A percentile compares a stretch with the other conserved stretches of the same genome.
Evolutionary conservation across 805 yeast genomes (phyloP).

Genomic region (Wickerhamomyces canadensis): DNA sequence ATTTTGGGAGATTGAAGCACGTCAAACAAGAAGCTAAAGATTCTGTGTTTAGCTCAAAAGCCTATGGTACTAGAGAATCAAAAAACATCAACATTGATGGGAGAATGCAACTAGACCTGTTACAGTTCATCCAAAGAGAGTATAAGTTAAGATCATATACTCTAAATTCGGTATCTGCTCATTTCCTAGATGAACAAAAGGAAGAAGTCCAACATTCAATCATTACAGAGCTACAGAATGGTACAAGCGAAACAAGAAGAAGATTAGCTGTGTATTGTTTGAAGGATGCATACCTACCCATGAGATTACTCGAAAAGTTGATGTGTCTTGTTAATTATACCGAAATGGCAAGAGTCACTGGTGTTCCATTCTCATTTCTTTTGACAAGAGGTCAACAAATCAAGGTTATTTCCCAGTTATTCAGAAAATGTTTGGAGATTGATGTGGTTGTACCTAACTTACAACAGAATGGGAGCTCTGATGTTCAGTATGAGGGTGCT

Average conservation of each 20-base stretch:
- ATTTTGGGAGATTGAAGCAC: slow-evolving; percentile 68
- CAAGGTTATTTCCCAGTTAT: slow-evolving; percentile 92
- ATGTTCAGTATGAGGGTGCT: slow-evolving; percentile 97
- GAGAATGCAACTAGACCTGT: slow-evolving; percentile 86
- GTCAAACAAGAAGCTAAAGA: slow-evolving; percentile 77
- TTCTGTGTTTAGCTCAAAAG: slow-evolving; percentile 84
- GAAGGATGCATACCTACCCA: slow-evolving; percentile 91
- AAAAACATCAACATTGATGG: slow-evolving; percentile 93
- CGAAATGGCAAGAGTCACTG: slow-evolving; percentile 99
- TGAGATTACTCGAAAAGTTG: slow-evolving; percentile 81
- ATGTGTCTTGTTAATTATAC: slow-evolving; percentile 97
- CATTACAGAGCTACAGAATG: slow-evolving; percentile 90
- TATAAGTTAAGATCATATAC: slow-evolving; percentile 93
- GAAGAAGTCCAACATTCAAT: slow-evolving; percentile 98
- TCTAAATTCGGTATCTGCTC: slow-evolving; percentile 90
- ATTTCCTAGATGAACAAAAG: slow-evolving; percentile 89
- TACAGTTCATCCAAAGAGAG: slow-evolving; percentile 92
- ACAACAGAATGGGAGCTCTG: slow-evolving; percentile 68
- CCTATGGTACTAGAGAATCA: slow-evolving; percentile 93
- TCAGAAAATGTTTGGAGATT: slow-evolving; percentile 83
- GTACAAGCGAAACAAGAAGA: slow-evolving; percentile 86
- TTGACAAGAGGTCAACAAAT: slow-evolving; percentile 95
- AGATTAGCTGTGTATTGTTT: slow-evolving; percentile 95
- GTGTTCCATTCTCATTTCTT: slow-evolving; percentile 91
- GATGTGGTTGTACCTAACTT: slow-evolving; percentile 89